These are phyloP conservation scores for Colletotrichum lupini DNA, from an alignment of 2,329 filamentous ascomycete genomes.

Conservation along the genomic window DNA sequence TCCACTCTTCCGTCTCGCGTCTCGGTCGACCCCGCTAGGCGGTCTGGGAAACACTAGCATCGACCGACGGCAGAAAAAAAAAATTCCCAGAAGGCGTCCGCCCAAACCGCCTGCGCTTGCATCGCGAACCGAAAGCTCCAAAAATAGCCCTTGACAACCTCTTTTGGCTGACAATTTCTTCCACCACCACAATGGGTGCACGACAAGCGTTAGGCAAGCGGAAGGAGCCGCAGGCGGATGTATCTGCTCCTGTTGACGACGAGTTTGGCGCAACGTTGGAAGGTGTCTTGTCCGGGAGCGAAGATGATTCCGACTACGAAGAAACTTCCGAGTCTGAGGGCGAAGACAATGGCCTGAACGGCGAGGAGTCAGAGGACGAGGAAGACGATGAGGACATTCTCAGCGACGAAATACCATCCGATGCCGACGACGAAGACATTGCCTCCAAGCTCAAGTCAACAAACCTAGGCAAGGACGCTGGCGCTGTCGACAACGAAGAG, in stretches of 20 bases:
- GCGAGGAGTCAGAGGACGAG: conserved; percentile 54
- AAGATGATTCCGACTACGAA: conserved; percentile 68
- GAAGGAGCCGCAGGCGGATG: conserved; percentile 69
- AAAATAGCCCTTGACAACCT: conserved; percentile 31
- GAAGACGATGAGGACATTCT: conserved; percentile 50
- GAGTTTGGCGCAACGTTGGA: conserved; percentile 68
- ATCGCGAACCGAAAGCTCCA: conserved; percentile 33
- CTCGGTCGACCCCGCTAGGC: conserved; percentile 32
- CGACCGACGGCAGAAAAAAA: conserved; percentile 36
- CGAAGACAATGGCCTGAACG: conserved; percentile 46
- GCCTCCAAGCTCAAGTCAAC: conserved; percentile 45
- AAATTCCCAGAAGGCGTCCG: conserved; percentile 28
- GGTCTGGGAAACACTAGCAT: conserved; percentile 29
- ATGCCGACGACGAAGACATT: conserved; percentile 49
- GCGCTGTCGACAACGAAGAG: conserved; percentile 46
- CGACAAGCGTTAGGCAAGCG: conserved; percentile 67
- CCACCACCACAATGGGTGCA: conserved; percentile 49
- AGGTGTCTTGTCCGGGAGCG: conserved; percentile 66
- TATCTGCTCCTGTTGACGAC: conserved; percentile 67
- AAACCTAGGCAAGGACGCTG: conserved; percentile 40
- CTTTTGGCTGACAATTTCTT: conserved; percentile 17
- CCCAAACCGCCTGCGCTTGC: conserved; percentile 27
- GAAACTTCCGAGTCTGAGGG: conserved; percentile 50
- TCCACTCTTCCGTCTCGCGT: conserved; percentile 18
- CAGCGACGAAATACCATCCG: conserved; percentile 55